Conservation (phyloP, 495 filamentous ascomycete genomes). For the Aspergillus mulundensis region DNA sequence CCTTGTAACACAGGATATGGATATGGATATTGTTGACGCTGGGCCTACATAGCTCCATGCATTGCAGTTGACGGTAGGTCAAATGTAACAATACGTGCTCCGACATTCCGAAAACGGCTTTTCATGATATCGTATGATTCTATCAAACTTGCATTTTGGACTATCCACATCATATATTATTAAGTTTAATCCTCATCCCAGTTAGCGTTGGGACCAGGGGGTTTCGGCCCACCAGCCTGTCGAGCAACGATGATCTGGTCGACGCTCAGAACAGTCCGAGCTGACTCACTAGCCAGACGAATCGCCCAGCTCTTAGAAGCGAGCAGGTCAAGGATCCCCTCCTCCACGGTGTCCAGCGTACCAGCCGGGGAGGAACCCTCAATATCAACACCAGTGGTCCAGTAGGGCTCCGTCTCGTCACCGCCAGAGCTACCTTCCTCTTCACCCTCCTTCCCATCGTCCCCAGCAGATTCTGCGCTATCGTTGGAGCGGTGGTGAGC, state of each 20-base stretch:
- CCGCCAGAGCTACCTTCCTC: conserved; percentile 43
- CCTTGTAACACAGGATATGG: neutral
- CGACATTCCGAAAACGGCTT: conserved; percentile 7
- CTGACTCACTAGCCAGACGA: conserved; percentile 90
- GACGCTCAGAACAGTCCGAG: conserved; percentile 89
- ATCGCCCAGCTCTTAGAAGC: conserved; percentile 93
- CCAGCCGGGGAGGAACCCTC: conserved; percentile 79
- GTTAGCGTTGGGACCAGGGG: conserved; percentile 89
- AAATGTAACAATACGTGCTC: neutral
- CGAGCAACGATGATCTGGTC: conserved; percentile 99
- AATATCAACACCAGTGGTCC: conserved; percentile 90
- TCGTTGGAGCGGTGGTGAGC: conserved; percentile 65
- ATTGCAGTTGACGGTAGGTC: neutral
- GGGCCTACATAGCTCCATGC: neutral
- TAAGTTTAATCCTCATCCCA: conserved; percentile 89
- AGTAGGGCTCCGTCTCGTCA: conserved; percentile 64
- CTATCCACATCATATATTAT: conserved; percentile 3
- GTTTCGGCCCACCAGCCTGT: conserved; percentile 96
- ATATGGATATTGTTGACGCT: neutral
- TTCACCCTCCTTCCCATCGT: conserved; percentile 24
- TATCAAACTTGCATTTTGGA: conserved; percentile 15
- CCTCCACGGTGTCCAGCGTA: conserved; percentile 79
- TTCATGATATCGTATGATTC: conserved; percentile 21
- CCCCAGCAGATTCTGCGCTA: conserved; percentile 26
- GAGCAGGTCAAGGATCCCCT: conserved; percentile 90